phyloP scores from a whole-genome alignment of 2,329 filamentous ascomycete genomes.

The Trichoderma semiorbis region DNA sequence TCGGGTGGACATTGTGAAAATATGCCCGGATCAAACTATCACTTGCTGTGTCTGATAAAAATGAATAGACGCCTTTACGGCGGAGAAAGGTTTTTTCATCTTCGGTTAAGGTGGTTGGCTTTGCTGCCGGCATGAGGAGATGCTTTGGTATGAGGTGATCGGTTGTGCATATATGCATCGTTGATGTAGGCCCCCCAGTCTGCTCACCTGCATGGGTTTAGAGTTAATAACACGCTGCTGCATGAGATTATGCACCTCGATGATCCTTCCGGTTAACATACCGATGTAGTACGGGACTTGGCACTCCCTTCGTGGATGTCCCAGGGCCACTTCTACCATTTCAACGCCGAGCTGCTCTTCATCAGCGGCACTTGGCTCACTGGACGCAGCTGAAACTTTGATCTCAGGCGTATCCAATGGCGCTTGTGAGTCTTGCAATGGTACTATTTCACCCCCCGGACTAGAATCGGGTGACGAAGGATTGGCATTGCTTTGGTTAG shows the following conservation, averaged over 20 bases:
- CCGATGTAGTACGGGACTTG: conserved; percentile 12
- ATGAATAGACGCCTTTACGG: conserved; percentile 7
- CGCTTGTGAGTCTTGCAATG: not conserved
- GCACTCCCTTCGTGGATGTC: not conserved
- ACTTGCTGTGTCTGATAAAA: not conserved
- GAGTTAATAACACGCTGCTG: not conserved
- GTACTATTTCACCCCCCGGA: not conserved
- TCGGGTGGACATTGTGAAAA: conserved; percentile 7
- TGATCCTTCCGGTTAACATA: not conserved
- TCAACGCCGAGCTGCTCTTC: conserved; percentile 4
- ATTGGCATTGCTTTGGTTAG: not conserved
- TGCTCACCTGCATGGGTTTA: not conserved
- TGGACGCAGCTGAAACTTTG: not conserved
- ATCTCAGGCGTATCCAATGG: not conserved
- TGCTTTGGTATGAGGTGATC: conserved; percentile 5
- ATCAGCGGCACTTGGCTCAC: not conserved
- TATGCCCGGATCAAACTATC: conserved; percentile 5
- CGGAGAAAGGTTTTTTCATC: conserved; percentile 1
- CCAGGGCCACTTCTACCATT: conserved; percentile 5
- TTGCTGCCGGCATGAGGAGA: conserved; percentile 10
- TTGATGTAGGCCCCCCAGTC: conserved; percentile 8
- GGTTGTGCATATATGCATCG: conserved; percentile 5
- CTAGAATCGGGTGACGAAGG: not conserved
- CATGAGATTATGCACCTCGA: not conserved
- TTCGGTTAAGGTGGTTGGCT: not conserved